A percentile compares a stretch with the other conserved stretches of the same genome.
Conservation (phyloP, 768 basidiomycete species). For the Tricholoma bakamatsutake region DNA sequence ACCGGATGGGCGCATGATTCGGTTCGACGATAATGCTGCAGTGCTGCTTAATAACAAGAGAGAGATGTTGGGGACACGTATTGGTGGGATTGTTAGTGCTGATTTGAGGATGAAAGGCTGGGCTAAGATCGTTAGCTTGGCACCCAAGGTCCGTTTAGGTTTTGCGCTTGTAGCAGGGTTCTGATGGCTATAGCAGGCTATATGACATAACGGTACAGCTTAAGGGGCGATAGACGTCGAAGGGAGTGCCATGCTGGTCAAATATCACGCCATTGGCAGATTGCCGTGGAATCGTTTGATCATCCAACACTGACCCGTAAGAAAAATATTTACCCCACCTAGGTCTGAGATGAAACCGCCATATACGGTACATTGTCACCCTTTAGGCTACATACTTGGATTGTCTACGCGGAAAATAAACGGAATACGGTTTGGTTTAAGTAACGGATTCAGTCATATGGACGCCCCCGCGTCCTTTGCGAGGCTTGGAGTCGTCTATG, state of each 20-base stretch:
- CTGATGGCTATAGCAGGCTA: neutral
- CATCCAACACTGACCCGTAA: no score
- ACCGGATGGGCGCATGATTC: conserved; percentile 81
- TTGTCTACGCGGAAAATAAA: neutral
- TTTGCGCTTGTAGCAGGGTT: neutral
- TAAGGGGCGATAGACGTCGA: neutral
- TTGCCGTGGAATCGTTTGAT: no score
- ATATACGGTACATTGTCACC: no score
- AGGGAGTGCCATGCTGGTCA: no score
- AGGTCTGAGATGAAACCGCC: no score
- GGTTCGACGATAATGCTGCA: conserved; percentile 96
- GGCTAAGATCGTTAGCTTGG: conserved; percentile 90
- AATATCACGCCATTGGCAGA: neutral
- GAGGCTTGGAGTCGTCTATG: neutral
- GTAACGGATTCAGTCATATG: neutral
- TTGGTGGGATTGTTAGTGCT: conserved; percentile 89
- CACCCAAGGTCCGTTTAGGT: conserved; percentile 68
- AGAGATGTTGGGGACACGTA: conserved; percentile 93
- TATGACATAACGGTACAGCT: neutral
- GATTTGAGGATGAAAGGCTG: conserved; percentile 89
- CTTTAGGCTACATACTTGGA: neutral
- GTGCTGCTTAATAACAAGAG: conserved; percentile 93
- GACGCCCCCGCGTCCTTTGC: neutral
- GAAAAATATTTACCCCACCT: no score
- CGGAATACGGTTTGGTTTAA: neutral